Evolutionary conservation across 352 stramenopile species (phyloP), one percentile per base, ranked within the genome.

Genomic region (Achlya hypogyna): DNA sequence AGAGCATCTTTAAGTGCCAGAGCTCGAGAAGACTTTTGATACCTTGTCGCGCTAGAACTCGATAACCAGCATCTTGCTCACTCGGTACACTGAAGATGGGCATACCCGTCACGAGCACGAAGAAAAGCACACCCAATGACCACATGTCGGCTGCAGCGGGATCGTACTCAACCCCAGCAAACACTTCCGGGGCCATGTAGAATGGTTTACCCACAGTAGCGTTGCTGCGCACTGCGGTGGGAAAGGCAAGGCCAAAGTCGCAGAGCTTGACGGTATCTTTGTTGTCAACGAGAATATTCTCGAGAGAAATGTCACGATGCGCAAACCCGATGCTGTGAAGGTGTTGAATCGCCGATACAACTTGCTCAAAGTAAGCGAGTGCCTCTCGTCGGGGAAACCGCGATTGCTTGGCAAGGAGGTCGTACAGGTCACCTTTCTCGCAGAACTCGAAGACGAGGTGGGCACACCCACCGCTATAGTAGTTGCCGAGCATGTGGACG

Each of bases 271-370:
- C 73, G 5, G 74, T 75, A 69, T 81, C 87, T 18, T 82, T 72
- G n/a, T 75, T 70, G 67, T 95, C 85, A 45, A 98, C 70, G 31
- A 98, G 74, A 22, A 97, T 72, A 65, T 97, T 97, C 72, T 97
- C 90, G 2, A 88, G 89, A 72, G 96, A 96, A 31, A 97, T 76
- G 67, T 97, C 89, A 38, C 89, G 84, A 63, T 96, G 88, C 34
- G 88, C 76, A 22, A 94, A 77, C 35, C 82, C 81, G 18, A 72
- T 76, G 22, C 64, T 66, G 71, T 95, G 87, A 62, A 86, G 95
- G 8, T 74, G 79, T 45, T 87, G 71, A 45, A 96, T 71, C 27
- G 78, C 87, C 8, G 63, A 70, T 25, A 92, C 58, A 47, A 95
- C 71, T 75, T 95, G 85, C 31, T 69, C 71, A 45, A 89, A 87